Conservation (phyloP, 2,329 filamentous ascomycete species). For the Penicillium psychrosexuale region DNA sequence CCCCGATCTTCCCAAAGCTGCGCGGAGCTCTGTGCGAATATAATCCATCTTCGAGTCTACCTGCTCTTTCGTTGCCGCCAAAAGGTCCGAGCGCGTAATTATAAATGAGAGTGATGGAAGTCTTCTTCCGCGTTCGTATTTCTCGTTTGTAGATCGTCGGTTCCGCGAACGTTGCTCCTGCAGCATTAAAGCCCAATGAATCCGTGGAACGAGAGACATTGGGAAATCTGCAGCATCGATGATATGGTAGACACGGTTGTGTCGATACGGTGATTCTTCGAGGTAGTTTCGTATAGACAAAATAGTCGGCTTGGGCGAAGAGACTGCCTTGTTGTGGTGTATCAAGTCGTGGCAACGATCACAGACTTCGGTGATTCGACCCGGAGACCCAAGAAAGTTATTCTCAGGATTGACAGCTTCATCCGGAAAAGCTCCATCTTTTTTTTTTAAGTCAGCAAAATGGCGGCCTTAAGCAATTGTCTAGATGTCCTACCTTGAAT, state of each 20-base stretch:
- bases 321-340: constrained; percentile 68
- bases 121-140: constrained; percentile 64
- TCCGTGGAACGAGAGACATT: constrained; percentile 79
- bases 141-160: constrained; percentile 65
- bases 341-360: constrained; percentile 80
- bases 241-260: constrained; percentile 94
- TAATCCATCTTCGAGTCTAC: constrained; percentile 86
- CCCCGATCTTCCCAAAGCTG: constrained; percentile 66
- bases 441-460: constrained; percentile 3
- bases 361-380: constrained; percentile 54
- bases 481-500: constrained; percentile 11
- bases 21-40: constrained; percentile 70
- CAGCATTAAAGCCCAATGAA: constrained; percentile 67
- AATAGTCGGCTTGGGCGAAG: constrained; percentile 77
- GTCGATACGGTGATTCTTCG: constrained; percentile 79
- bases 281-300: constrained; percentile 80
- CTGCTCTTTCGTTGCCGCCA: constrained; percentile 78
- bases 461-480: not conserved
- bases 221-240: constrained; percentile 96
- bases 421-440: constrained; percentile 24
- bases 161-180: constrained; percentile 76
- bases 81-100: constrained; percentile 80
- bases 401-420: constrained; percentile 20
- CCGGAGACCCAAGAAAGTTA: constrained; percentile 18
- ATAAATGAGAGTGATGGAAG: constrained; percentile 86